These are phyloP conservation scores for Xylariomycetidae sp. DNA, from an alignment of 2,329 filamentous ascomycete genomes.

Conservation along the genomic window DNA sequence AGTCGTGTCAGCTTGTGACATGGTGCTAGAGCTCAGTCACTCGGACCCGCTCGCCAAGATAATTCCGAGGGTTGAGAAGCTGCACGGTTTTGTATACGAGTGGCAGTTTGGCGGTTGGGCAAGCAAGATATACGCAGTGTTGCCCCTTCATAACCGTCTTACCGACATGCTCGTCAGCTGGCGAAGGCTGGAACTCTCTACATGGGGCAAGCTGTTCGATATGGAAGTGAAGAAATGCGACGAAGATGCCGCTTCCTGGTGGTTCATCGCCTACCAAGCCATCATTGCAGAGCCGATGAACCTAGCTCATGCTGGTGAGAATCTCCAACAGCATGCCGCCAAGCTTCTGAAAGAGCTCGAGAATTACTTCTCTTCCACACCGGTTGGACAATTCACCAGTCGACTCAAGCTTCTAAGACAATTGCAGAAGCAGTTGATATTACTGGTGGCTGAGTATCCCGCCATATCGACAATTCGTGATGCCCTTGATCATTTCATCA, in stretches of 20 bases:
- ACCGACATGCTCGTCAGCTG: conserved; percentile 81
- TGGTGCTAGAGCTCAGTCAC: conserved; percentile 70
- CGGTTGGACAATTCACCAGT: conserved; percentile 73
- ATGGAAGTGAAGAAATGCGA: conserved; percentile 73
- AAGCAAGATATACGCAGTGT: conserved; percentile 70
- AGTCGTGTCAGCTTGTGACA: conserved; percentile 69
- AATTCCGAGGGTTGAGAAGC: conserved; percentile 79
- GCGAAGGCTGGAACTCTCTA: conserved; percentile 85
- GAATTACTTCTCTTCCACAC: conserved; percentile 72
- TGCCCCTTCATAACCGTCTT: conserved; percentile 67
- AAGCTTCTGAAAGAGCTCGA: conserved; percentile 73
- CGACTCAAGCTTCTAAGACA: conserved; percentile 68
- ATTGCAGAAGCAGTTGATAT: conserved; percentile 58
- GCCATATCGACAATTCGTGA: conserved; percentile 53
- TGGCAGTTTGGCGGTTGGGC: conserved; percentile 89
- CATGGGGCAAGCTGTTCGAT: conserved; percentile 86
- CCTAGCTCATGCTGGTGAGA: conserved; percentile 53
- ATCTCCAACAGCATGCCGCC: conserved; percentile 59
- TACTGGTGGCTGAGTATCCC: conserved; percentile 57
- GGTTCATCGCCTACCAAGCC: conserved; percentile 92
- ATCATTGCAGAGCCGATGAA: conserved; percentile 72
- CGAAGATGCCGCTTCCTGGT: conserved; percentile 83
- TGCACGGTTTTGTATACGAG: conserved; percentile 81
- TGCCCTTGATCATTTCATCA: conserved; percentile 71
- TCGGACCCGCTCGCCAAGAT: conserved; percentile 82